Conservation (phyloP, 257 asterid genomes). For the Haberlea rhodopensis region DNA sequence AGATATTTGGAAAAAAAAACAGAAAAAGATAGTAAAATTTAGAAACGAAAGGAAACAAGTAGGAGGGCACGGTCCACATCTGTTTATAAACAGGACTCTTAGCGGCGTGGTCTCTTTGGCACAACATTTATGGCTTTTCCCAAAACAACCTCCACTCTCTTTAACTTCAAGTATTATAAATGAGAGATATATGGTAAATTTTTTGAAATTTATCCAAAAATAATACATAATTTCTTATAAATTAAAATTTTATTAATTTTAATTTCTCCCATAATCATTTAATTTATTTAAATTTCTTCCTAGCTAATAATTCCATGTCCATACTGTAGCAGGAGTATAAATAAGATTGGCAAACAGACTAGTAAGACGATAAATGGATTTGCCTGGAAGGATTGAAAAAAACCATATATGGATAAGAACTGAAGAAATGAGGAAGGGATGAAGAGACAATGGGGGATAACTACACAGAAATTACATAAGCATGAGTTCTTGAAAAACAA, state of each 20-base stretch:
- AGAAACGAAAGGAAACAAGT: background rate
- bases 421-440: background rate
- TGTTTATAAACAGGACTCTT: background rate
- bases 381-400: background rate
- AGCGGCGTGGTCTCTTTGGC: background rate
- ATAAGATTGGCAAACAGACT: background rate
- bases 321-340: background rate
- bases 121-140: background rate
- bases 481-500: slow-evolving; percentile 20
- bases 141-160: background rate
- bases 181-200: background rate
- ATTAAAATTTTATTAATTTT: too few species aligned
- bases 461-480: slow-evolving; percentile 6
- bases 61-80: background rate
- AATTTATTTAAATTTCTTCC: too few species aligned
- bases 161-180: background rate
- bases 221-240: background rate
- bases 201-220: too few species aligned
- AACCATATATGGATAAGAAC: slow-evolving; percentile 10
- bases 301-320: background rate
- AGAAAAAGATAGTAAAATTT: background rate
- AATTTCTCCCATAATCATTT: too few species aligned
- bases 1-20: background rate
- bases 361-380: background rate
- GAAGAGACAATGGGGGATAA: slow-evolving; percentile 10